Percentiles rank a stretch among this genome's conserved stretches.
phyloP scores from a whole-genome alignment of 805 yeast species.

The Barnettozyma populi region DNA sequence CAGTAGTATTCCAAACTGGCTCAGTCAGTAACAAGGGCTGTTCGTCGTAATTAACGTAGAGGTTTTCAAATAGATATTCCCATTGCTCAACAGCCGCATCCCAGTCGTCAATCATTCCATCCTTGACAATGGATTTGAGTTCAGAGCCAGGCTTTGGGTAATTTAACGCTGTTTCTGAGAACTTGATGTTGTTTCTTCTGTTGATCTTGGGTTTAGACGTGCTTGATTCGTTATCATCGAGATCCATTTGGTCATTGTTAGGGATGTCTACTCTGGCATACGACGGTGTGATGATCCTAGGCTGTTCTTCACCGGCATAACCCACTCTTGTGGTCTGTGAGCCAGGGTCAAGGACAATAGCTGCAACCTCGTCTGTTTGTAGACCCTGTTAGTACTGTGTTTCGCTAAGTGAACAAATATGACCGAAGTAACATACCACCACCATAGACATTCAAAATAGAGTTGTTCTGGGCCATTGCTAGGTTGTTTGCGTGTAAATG shows the following conservation, averaged over 20 bases:
- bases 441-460: conserved; percentile 19
- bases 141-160: conserved; percentile 49
- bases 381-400: background rate
- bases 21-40: conserved; percentile 82
- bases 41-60: conserved; percentile 51
- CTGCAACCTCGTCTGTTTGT: conserved; percentile 73
- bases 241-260: conserved; percentile 19
- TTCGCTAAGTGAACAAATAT: too few species aligned
- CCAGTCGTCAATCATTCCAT: conserved; percentile 74
- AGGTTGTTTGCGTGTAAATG: background rate
- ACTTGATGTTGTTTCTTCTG: conserved; percentile 25
- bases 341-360: conserved; percentile 90
- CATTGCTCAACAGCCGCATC: conserved; percentile 78
- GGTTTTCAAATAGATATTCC: conserved; percentile 48
- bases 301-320: conserved; percentile 88
- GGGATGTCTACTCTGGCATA: conserved; percentile 40
- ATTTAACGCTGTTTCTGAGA: conserved; percentile 37
- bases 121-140: conserved; percentile 51
- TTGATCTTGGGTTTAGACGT: conserved; percentile 9
- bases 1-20: conserved; percentile 75
- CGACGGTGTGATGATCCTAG: conserved; percentile 71
- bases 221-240: conserved; percentile 19
- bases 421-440: conserved; percentile 10
- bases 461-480: conserved; percentile 22
- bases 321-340: conserved; percentile 80